These are phyloP conservation scores for Beauveria sp. DNA, from an alignment of 2,329 filamentous ascomycete genomes.

Conservation along the genomic window DNA sequence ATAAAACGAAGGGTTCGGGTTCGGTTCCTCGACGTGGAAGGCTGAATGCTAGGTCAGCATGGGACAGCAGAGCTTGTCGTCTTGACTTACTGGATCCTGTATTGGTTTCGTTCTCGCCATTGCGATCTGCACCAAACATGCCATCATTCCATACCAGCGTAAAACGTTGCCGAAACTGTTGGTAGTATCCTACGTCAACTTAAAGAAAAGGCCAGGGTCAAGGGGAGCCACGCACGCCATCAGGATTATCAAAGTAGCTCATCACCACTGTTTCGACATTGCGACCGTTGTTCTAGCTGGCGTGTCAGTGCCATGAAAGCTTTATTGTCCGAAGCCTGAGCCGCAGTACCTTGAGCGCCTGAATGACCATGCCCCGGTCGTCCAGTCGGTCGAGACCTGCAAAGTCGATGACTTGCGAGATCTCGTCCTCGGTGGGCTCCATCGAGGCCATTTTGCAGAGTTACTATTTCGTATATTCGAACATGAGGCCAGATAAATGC, in stretches of 20 bases:
- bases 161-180: slow-evolving; percentile 41
- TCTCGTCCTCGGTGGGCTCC: slow-evolving; percentile 30
- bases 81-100: slow-evolving; percentile 36
- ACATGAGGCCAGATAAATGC: not conserved
- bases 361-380: slow-evolving; percentile 33
- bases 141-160: slow-evolving; percentile 45
- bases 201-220: not conserved
- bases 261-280: slow-evolving; percentile 41
- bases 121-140: slow-evolving; percentile 44
- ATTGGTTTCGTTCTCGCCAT: slow-evolving; percentile 36
- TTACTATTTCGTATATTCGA: not conserved
- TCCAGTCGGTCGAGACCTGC: slow-evolving; percentile 25
- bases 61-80: not conserved
- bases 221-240: slow-evolving; percentile 20
- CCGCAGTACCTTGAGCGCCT: slow-evolving; percentile 33
- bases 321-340: no score
- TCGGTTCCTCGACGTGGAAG: slow-evolving; percentile 49
- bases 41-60: slow-evolving; percentile 25
- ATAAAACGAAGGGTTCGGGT: slow-evolving; percentile 25
- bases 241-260: slow-evolving; percentile 44
- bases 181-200: not conserved
- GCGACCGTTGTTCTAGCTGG: slow-evolving; percentile 32
- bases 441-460: slow-evolving; percentile 22
- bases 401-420: slow-evolving; percentile 36
- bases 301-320: not conserved